phyloP scores from a whole-genome alignment of 1,284 basidiomycete species.

The Laetiporus sulphureus region DNA sequence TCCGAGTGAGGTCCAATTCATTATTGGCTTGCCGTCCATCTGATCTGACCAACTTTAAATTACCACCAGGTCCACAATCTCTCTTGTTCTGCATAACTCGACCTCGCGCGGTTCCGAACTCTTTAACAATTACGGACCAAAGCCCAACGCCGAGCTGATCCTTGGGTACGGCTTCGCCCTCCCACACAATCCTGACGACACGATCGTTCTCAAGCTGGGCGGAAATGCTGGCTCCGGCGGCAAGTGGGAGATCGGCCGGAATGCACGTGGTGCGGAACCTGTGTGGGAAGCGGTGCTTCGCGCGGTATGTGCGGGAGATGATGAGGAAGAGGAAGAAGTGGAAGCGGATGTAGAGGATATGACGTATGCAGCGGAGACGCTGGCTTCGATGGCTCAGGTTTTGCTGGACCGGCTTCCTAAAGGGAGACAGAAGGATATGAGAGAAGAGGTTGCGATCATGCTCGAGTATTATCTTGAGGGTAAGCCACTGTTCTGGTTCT shows the following conservation, averaged over 20 bases:
- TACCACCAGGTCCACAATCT: constrained; percentile 11
- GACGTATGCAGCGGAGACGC: constrained; percentile 55
- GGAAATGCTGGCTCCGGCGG: constrained; percentile 29
- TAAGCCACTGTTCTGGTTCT: too few species aligned
- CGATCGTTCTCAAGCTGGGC: constrained; percentile 72
- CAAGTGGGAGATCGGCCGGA: constrained; percentile 58
- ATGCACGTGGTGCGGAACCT: constrained; percentile 45
- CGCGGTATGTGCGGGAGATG: constrained; percentile 30
- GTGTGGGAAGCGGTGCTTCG: constrained; percentile 53
- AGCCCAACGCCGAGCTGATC: constrained; percentile 82
- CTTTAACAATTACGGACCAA: constrained; percentile 87
- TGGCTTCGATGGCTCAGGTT: constrained; percentile 58
- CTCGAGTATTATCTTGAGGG: constrained; percentile 53
- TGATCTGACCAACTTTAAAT: not conserved
- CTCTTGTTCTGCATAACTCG: constrained; percentile 40
- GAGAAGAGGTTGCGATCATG: constrained; percentile 50
- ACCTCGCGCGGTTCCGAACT: constrained; percentile 48
- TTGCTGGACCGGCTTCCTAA: constrained; percentile 43
- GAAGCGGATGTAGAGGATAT: constrained; percentile 45
- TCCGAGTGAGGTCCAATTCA: not conserved
- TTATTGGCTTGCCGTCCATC: not conserved
- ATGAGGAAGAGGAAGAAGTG: constrained; percentile 12
- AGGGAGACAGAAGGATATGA: constrained; percentile 22
- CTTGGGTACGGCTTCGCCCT: constrained; percentile 86
- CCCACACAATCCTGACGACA: constrained; percentile 74